Evolutionary conservation across 768 basidiomycete genomes (phyloP).

Genomic region (Leccinum pellstonianum): DNA sequence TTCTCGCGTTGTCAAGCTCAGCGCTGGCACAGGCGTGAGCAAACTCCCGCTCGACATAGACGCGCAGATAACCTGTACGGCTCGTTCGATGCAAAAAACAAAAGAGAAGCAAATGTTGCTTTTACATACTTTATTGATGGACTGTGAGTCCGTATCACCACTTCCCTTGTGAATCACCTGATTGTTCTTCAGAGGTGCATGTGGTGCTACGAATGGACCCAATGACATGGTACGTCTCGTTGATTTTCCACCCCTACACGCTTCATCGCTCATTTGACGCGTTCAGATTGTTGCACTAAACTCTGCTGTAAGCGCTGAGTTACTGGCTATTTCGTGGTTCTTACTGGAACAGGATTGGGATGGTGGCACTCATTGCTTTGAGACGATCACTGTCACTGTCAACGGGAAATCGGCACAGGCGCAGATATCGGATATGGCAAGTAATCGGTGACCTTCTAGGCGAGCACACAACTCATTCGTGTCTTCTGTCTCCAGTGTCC

Average conservation of each 20-base stretch:
- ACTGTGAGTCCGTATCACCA: constrained; percentile 15
- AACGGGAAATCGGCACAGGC: constrained; percentile 39
- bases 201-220: constrained; percentile 27
- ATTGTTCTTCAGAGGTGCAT: constrained; percentile 40
- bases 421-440: constrained; percentile 44
- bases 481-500: constrained; percentile 34
- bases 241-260: not conserved
- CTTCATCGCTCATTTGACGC: not conserved
- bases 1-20: constrained; percentile 12
- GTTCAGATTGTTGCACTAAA: constrained; percentile 46
- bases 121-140: constrained; percentile 32
- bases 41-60: constrained; percentile 10
- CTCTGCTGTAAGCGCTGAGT: constrained; percentile 31
- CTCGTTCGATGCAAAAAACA: constrained; percentile 8
- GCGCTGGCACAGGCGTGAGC: constrained; percentile 12
- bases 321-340: not conserved
- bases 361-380: constrained; percentile 42
- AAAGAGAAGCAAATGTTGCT: constrained; percentile 16
- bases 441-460: constrained; percentile 6
- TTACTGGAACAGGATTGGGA: constrained; percentile 37
- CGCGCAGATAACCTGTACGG: not conserved
- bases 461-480: not conserved
- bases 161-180: not conserved
- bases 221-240: constrained; percentile 27
- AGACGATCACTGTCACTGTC: constrained; percentile 43